Evolutionary conservation across 108 stramenopile genomes (phyloP).

Genomic region (Cyclotella distinguenda): DNA sequence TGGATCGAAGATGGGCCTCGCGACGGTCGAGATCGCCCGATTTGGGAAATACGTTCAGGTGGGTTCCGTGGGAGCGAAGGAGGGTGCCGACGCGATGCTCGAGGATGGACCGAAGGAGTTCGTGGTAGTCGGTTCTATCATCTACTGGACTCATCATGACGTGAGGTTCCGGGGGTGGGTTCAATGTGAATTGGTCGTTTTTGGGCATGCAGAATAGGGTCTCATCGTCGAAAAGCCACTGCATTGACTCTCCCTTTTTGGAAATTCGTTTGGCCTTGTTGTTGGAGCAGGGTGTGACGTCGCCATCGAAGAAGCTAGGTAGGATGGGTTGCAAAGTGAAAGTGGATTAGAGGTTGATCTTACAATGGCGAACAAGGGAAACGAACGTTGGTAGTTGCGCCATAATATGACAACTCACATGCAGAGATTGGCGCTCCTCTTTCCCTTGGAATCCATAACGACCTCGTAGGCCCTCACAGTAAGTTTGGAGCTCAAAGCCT

Average conservation of each 20-base stretch:
- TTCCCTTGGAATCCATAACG: constrained; percentile 42
- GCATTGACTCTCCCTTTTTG: constrained; percentile 27
- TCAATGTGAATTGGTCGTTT: constrained; percentile 19
- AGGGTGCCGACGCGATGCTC: constrained; percentile 24
- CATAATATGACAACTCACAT: constrained; percentile 22
- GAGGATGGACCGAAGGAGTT: constrained; percentile 16
- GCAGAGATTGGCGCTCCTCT: constrained; percentile 32
- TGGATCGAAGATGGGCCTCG: background rate
- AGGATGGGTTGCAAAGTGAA: too few relatives aligned
- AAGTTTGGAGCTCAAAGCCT: constrained; percentile 1
- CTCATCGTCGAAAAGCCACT: constrained; percentile 24
- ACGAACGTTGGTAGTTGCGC: too few relatives aligned
- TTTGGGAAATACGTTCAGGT: constrained; percentile 10
- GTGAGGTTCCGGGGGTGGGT: constrained; percentile 13
- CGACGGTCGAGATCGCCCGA: background rate
- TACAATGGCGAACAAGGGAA: too few relatives aligned
- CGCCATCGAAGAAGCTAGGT: constrained; percentile 27
- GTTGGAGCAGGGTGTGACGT: constrained; percentile 19
- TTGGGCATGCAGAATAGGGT: constrained; percentile 39
- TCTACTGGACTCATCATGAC: constrained; percentile 35
- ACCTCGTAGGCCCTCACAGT: constrained; percentile 19
- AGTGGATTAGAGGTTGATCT: too few relatives aligned
- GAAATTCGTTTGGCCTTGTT: constrained; percentile 35
- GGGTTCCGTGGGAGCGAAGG: constrained; percentile 1
- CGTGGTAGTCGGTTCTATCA: constrained; percentile 15